Evolutionary conservation across 225 moss, liverwort and hornwort genomes (phyloP), one percentile per base, ranked within the genome.

Genomic region (Bryoerythrophyllum caledonicum): DNA sequence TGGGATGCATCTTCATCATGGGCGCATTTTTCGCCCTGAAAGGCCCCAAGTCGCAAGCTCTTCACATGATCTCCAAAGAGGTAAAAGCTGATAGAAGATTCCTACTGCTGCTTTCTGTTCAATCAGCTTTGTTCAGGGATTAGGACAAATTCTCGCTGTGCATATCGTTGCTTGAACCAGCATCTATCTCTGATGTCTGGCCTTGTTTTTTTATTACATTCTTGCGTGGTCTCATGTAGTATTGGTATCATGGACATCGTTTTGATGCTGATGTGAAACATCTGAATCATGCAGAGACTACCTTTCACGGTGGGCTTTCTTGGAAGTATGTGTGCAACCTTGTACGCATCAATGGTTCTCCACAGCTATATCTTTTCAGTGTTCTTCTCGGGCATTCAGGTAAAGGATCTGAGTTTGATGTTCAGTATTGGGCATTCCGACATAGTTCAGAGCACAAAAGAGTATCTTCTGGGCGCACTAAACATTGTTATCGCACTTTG

Each of bases 51-150:
- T 73, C 93, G 25, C 99, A 99, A 79, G 89, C 88, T 62, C 78
- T 90, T 74, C 99, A 99, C 44, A 94, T 99, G 99, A 85, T 93
- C 63, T 99, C 99, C 32, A 87, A 40, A 75, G 99, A 95, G 91
- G 95, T 95, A 85, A 8, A 3, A 25, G 34, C 25, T 49, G 26
- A 63, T 15, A 40, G 38, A 60, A 60, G 10, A 32, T 16, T 46
- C 38, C 10, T 55, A 10, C 30, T 54, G 20, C 68, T 55, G 30
- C 27, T 44, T 48, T 57, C 38, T 44, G 28, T 41, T 57, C 24
- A 37, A 63, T 7, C 64, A 53, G 25, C 49, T 38, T 67, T 74
- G 25, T 63, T 63, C 12, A 62, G 25, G 48, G 38, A 48, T 30
- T 56, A 7, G 21, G 41, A 70, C 27, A 40, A 5, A 44, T 62